Base-by-base conservation (phyloP, 2,329 filamentous ascomycete species). In the Colletotrichum viniferum region DNA sequence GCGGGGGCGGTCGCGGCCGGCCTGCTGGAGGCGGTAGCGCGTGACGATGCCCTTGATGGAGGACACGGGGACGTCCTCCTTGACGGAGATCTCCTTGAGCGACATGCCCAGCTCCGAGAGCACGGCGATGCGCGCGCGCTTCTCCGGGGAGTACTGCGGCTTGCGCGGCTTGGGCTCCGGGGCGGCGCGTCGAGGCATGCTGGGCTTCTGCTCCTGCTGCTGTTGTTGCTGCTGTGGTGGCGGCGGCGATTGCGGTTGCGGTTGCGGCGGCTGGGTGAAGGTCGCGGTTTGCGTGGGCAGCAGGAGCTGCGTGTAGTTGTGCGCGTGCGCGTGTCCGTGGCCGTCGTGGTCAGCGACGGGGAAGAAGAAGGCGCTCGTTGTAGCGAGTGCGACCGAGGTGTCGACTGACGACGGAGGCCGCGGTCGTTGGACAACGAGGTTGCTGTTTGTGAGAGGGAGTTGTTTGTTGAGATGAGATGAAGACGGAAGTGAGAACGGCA, bases 41-140 rank as follows among this genome's bases (percentile, higher is more conserved):
- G 73, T 76, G 73, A 76, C 73, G 64, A 76, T 76, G 16, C 73
- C 73, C 64, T 76, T 76, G 73, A 76, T 76, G 69, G 69, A 73
- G 14, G 73, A 76, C 5, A 76, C 73, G 64, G 73, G 73, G 24
- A 76, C 73, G 28, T 76, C 73, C 69, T 76, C 73, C 70, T 76
- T 76, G 69, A 76, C 32, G 18, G 73, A 76, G 70, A 76, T 76
- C 9, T 76, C 73, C 43, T 76, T 76, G 43, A 76, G 73, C 55
- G 73, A 73, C 73, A 76, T 76, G 73, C 73, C 73, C 32, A 76
- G 73, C 64, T 76, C 73, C 5, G 73, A 76, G 56, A 76, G 73
- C 1, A 76, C 73, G 21, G 73, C 73, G 73, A 76, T 76, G 69
- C 73, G 73, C 26, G 73, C 73, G 70, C 73, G 73, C 48, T 76